Evolutionary conservation across 2,329 filamentous ascomycete genomes (phyloP).

Genomic region (Pseudogymnoascus sp.): DNA sequence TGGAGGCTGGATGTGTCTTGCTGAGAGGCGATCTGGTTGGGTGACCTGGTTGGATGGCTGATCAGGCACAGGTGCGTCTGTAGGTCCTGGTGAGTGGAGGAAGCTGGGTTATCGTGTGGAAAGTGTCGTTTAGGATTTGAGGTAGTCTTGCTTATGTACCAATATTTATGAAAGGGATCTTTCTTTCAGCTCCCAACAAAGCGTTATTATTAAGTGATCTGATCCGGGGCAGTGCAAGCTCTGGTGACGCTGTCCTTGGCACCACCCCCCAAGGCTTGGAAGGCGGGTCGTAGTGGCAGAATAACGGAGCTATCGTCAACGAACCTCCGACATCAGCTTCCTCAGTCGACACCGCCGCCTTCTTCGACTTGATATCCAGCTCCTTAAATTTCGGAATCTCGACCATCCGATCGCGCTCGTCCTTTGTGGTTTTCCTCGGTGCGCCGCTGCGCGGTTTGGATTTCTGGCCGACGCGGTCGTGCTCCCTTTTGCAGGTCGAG

Average conservation of each 20-base stretch:
- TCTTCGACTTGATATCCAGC: background rate
- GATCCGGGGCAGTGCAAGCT: background rate
- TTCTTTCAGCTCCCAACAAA: background rate
- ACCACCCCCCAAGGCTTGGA: background rate
- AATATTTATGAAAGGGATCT: background rate
- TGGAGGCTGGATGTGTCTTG: background rate
- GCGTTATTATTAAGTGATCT: background rate
- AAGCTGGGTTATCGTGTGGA: background rate
- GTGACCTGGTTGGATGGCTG: background rate
- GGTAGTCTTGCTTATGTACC: background rate
- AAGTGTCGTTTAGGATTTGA: background rate
- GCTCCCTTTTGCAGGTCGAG: constrained; percentile 9
- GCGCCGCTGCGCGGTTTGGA: background rate
- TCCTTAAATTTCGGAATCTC: constrained; percentile 7
- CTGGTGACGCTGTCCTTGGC: background rate
- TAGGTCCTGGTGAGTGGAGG: background rate
- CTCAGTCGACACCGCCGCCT: background rate
- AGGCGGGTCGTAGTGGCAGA: background rate
- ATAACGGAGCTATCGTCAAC: background rate
- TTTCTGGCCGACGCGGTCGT: background rate
- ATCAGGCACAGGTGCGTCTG: background rate
- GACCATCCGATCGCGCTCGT: constrained; percentile 10
- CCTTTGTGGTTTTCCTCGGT: constrained; percentile 2
- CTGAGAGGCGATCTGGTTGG: background rate
- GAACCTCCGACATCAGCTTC: background rate